Percentiles rank a stretch among this genome's conserved stretches.
These are phyloP conservation scores for Botrytis porri DNA, from an alignment of 2,329 filamentous ascomycete species.

Conservation along the genomic window DNA sequence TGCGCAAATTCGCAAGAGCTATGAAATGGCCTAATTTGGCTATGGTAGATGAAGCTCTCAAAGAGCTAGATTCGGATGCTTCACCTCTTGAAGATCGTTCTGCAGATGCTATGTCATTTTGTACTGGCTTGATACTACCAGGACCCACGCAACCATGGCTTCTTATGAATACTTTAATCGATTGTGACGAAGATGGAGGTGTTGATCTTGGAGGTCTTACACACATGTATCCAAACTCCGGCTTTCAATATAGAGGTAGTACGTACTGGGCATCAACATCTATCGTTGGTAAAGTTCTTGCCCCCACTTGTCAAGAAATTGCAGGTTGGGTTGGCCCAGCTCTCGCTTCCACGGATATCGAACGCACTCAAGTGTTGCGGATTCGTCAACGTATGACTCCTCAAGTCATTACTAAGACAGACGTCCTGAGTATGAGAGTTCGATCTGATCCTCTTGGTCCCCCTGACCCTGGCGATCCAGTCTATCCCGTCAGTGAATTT, in stretches of 20 bases:
- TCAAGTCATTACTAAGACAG: conserved; percentile 54
- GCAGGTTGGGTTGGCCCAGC: conserved; percentile 75
- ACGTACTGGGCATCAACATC: conserved; percentile 73
- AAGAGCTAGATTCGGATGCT: conserved; percentile 51
- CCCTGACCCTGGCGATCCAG: conserved; percentile 44
- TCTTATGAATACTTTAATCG: conserved; percentile 75
- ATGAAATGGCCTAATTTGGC: conserved; percentile 76
- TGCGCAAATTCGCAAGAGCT: conserved; percentile 65
- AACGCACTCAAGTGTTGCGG: conserved; percentile 66
- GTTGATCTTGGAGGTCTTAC: conserved; percentile 64
- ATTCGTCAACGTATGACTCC: conserved; percentile 60
- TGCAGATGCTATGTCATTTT: conserved; percentile 74
- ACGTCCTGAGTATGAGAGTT: conserved; percentile 63
- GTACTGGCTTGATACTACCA: conserved; percentile 69
- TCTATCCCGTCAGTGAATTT: conserved; percentile 67
- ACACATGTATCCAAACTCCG: conserved; percentile 64
- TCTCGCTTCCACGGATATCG: conserved; percentile 63
- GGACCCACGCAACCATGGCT: conserved; percentile 69
- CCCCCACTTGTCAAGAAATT: conserved; percentile 66
- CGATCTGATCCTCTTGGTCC: conserved; percentile 69
- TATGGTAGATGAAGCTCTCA: conserved; percentile 61
- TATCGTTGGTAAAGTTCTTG: conserved; percentile 73
- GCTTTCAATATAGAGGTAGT: conserved; percentile 74
- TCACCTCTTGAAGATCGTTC: conserved; percentile 57
- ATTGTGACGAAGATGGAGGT: conserved; percentile 67